Evolutionary conservation across 306 rosid genomes (phyloP).

Genomic region (Vicia sativa): DNA sequence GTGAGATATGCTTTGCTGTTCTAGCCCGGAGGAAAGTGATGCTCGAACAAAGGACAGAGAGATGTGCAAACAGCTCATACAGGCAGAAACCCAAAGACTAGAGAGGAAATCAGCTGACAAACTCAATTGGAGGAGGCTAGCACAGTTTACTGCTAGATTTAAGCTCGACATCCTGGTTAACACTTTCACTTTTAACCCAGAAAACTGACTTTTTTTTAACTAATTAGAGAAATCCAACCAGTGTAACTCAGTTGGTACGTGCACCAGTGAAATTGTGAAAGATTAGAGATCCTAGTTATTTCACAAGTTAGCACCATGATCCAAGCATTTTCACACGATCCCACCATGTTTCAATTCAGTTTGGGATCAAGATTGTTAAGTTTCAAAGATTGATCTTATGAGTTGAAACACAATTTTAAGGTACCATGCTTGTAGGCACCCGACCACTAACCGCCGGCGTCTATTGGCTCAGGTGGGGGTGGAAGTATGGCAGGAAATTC

Average conservation of each 20-base stretch:
- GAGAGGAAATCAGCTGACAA: not conserved
- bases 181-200: not conserved
- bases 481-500: not conserved
- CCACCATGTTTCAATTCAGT: not conserved
- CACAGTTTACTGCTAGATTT: not conserved
- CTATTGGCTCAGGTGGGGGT: not conserved
- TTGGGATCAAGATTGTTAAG: not conserved
- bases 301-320: not conserved
- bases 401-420: not conserved
- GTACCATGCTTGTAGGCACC: not conserved
- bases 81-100: not conserved
- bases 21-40: not conserved
- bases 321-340: not conserved
- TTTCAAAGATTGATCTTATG: not conserved
- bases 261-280: not conserved
- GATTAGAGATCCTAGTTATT: not conserved
- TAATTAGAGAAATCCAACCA: not conserved
- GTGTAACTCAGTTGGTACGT: not conserved
- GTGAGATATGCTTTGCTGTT: not conserved
- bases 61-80: not conserved
- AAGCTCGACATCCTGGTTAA: not conserved
- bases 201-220: not conserved
- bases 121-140: not conserved
- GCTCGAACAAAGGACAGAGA: not conserved
- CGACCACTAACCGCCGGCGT: not conserved